A percentile compares a stretch with the other conserved stretches of the same genome.
Conservation (phyloP, 441 rosid genomes). For the Syzygium malaccense region DNA sequence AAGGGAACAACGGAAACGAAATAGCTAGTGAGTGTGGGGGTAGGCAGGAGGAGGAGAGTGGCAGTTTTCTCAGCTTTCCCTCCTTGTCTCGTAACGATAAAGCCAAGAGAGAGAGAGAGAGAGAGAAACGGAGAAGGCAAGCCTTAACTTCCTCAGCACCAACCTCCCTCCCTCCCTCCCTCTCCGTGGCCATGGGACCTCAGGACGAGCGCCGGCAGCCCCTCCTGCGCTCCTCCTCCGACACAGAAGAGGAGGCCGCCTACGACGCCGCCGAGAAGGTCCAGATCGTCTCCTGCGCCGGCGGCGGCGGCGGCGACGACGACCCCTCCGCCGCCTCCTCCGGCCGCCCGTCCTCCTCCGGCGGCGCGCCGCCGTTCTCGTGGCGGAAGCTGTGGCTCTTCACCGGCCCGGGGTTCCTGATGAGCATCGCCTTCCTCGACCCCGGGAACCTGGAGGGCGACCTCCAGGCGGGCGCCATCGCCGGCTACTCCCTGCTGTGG, state of each 20-base stretch:
- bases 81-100: not conserved
- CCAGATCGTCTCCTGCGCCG: not conserved
- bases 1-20: not conserved
- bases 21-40: not conserved
- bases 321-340: not conserved
- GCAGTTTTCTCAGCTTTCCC: not conserved
- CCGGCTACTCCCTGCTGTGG: not conserved
- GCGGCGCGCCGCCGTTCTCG: not conserved
- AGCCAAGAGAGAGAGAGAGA: not conserved
- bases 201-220: constrained; percentile 19
- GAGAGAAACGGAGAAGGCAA: not conserved
- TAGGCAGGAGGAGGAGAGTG: not conserved
- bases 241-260: constrained; percentile 35
- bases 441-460: constrained; percentile 1
- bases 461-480: constrained; percentile 1
- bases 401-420: not conserved
- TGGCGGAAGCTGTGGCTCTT: constrained; percentile 1
- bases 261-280: constrained; percentile 62
- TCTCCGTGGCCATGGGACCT: constrained; percentile 15
- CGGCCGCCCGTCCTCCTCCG: not conserved
- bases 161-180: too few species aligned
- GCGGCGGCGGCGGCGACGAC: not conserved
- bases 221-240: constrained; percentile 20
- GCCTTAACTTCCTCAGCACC: not conserved
- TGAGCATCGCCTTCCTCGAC: constrained; percentile 3